Percentiles rank a stretch among this genome's conserved stretches.
Conservation (phyloP, 176 grass and related monocot genomes). For the Lolium multiflorum region DNA sequence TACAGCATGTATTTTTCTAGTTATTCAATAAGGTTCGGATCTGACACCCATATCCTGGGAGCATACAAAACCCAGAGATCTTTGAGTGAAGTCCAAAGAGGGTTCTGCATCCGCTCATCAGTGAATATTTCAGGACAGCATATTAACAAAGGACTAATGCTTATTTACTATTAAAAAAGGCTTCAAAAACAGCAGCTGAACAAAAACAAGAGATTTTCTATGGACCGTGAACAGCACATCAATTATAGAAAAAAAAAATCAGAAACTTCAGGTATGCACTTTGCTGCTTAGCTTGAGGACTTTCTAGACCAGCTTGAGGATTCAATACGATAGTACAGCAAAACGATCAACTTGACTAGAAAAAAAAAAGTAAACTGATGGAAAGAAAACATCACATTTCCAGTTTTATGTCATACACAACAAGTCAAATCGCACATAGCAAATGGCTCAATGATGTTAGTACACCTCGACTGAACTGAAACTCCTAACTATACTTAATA, state of each 20-base stretch:
- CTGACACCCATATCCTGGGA: conserved; percentile 16
- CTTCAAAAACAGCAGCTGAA: background rate
- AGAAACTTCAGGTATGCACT: background rate
- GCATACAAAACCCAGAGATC: background rate
- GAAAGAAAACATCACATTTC: background rate
- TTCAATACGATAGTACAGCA: conserved; percentile 1
- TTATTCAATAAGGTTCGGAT: background rate
- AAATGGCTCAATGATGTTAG: conserved; percentile 16
- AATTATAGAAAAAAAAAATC: background rate
- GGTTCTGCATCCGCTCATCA: background rate
- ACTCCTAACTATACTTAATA: conserved; percentile 8
- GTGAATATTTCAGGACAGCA: background rate
- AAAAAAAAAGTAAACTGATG: background rate
- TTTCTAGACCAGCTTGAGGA: background rate
- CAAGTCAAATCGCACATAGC: background rate
- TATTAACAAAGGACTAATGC: background rate
- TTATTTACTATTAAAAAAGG: conserved; percentile 13
- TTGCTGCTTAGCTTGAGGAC: background rate
- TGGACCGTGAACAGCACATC: background rate
- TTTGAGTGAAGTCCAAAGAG: conserved; percentile 7
- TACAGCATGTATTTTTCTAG: conserved; percentile 15
- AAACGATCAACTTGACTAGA: background rate
- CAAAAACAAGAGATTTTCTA: background rate
- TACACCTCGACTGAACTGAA: conserved; percentile 14
- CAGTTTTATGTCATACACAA: background rate